phyloP scores from a whole-genome alignment of 176 grass and related monocot species.

The Tillandsia leiboldiana region DNA sequence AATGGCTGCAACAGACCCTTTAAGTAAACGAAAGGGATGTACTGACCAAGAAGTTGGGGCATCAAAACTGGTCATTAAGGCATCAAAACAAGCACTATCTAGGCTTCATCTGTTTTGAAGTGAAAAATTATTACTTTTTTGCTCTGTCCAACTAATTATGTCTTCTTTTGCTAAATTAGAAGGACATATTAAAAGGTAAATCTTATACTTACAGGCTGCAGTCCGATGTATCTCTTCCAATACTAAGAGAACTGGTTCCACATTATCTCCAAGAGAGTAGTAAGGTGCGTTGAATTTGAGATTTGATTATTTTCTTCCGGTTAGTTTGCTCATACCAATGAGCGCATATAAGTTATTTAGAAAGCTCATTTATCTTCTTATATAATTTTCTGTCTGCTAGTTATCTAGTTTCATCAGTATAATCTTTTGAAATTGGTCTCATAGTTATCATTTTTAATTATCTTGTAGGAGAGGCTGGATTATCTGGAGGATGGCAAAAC shows the following conservation, averaged over 20 bases:
- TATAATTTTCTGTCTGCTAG: not conserved
- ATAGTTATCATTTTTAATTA: constrained; percentile 18
- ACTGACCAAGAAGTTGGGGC: no score
- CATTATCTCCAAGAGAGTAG: constrained; percentile 93
- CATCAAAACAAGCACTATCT: no score
- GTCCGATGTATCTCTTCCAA: constrained; percentile 94
- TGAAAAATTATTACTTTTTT: no score
- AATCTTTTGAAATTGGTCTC: constrained; percentile 4
- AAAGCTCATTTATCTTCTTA: not conserved
- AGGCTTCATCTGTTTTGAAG: no score
- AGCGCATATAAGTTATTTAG: not conserved
- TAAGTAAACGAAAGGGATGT: no score
- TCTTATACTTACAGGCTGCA: constrained; percentile 41
- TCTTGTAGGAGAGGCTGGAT: constrained; percentile 75
- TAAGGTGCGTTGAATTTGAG: constrained; percentile 50
- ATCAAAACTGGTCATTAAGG: no score
- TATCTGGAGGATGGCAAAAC: constrained; percentile 94
- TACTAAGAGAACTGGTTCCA: constrained; percentile 79
- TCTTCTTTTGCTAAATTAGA: no score
- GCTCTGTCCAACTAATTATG: no score
- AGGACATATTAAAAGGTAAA: not conserved
- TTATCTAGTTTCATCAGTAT: constrained; percentile 14
- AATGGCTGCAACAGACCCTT: no score
- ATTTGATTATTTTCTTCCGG: not conserved
- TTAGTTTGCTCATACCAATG: not conserved